Conservation (phyloP, 805 yeast genomes). For the Candida palmyrensis region DNA sequence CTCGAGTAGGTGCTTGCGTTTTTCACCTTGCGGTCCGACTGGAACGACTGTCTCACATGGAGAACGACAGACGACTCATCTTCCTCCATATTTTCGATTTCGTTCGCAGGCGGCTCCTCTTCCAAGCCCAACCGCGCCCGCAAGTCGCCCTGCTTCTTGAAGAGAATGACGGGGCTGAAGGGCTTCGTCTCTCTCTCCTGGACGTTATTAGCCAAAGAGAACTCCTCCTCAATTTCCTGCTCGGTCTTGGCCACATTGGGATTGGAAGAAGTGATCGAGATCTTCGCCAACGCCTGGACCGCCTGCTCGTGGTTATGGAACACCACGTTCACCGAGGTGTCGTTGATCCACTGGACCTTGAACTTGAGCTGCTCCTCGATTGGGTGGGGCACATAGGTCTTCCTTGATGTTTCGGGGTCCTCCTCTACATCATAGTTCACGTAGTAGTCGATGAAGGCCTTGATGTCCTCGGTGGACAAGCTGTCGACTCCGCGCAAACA, state of each 20-base stretch:
- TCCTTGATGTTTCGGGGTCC: constrained; percentile 10
- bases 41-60: constrained; percentile 45
- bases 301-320: constrained; percentile 44
- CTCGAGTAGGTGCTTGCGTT: constrained; percentile 56
- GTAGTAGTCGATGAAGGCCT: constrained; percentile 47
- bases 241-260: constrained; percentile 10
- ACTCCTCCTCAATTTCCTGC: constrained; percentile 8
- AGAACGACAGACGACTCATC: constrained; percentile 34
- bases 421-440: constrained; percentile 24
- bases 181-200: constrained; percentile 39
- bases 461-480: constrained; percentile 55
- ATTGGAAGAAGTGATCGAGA: constrained; percentile 21
- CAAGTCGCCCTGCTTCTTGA: constrained; percentile 26
- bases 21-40: constrained; percentile 50
- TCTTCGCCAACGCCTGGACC: constrained; percentile 26
- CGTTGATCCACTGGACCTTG: constrained; percentile 64
- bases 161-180: constrained; percentile 30
- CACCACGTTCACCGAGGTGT: constrained; percentile 50
- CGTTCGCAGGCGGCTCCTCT: constrained; percentile 1
- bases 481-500: constrained; percentile 59
- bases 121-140: constrained; percentile 23
- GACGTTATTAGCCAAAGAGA: constrained; percentile 15
- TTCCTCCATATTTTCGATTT: constrained; percentile 23
- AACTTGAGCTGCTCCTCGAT: constrained; percentile 29
- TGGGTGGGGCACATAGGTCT: constrained; percentile 19